A percentile compares a stretch with the other conserved stretches of the same genome.
Evolutionary conservation across 768 basidiomycete genomes (phyloP).

Genomic region (Vishniacozyma victoriae): DNA sequence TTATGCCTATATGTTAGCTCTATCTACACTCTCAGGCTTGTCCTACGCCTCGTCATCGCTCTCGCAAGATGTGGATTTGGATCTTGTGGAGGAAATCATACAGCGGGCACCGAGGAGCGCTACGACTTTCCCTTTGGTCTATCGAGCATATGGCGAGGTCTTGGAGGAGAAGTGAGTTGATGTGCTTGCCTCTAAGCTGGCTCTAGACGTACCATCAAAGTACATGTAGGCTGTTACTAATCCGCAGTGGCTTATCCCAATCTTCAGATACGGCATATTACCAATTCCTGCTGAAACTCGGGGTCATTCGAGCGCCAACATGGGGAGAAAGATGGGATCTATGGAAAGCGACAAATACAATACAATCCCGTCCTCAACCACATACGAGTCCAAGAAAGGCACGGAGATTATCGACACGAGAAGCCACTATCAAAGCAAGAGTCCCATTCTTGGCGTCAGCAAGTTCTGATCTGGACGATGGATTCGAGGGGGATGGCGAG

Average conservation of each 20-base stretch:
- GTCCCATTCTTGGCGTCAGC: constrained; percentile 39
- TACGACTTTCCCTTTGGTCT: constrained; percentile 36
- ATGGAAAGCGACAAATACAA: constrained; percentile 17
- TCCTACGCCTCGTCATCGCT: constrained; percentile 12
- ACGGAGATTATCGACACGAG: background rate
- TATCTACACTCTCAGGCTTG: constrained; percentile 9
- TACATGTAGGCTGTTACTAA: too few species aligned
- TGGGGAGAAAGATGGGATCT: constrained; percentile 42
- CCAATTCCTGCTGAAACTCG: constrained; percentile 38
- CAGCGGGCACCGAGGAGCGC: constrained; percentile 24
- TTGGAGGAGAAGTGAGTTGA: constrained; percentile 28
- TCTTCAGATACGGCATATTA: constrained; percentile 36
- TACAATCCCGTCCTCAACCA: background rate
- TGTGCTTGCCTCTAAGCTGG: background rate
- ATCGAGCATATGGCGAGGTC: constrained; percentile 30
- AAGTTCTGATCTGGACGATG: constrained; percentile 37
- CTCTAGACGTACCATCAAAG: too few species aligned
- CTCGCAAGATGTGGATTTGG: constrained; percentile 27
- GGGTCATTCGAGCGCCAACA: constrained; percentile 32
- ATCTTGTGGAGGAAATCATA: constrained; percentile 34
- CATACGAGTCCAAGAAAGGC: background rate
- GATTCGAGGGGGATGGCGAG: constrained; percentile 17
- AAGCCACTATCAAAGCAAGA: constrained; percentile 8
- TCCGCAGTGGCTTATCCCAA: constrained; percentile 27
- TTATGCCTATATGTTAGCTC: constrained; percentile 4